Evolutionary conservation across 2,329 filamentous ascomycete genomes (phyloP).

Genomic region (Bipolaris gigantea): DNA sequence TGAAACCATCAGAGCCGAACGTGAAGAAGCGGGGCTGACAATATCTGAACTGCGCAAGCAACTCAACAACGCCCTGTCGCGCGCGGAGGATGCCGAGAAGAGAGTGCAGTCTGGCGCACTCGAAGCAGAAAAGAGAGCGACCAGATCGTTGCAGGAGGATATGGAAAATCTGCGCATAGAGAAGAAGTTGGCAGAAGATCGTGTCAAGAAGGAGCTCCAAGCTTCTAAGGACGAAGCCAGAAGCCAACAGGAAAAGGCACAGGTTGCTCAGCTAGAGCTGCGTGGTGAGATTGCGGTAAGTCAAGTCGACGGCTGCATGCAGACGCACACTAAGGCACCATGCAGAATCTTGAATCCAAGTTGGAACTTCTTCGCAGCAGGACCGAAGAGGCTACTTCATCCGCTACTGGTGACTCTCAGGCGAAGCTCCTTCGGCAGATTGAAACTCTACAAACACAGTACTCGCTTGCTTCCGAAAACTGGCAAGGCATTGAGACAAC

Average conservation of each 20-base stretch:
- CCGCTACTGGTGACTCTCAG: slow-evolving; percentile 77
- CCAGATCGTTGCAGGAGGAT: slow-evolving; percentile 62
- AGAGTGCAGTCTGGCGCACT: slow-evolving; percentile 69
- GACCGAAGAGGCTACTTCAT: slow-evolving; percentile 87
- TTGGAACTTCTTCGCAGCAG: slow-evolving; percentile 82
- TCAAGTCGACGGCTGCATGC: background rate
- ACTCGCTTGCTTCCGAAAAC: slow-evolving; percentile 90
- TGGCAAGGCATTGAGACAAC: slow-evolving; percentile 96
- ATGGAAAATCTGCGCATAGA: slow-evolving; percentile 70
- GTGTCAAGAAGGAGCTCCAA: slow-evolving; percentile 67
- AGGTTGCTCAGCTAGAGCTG: slow-evolving; percentile 72
- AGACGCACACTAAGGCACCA: slow-evolving; percentile 25
- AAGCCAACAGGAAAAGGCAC: slow-evolving; percentile 70
- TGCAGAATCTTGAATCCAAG: slow-evolving; percentile 77
- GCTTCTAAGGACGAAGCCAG: slow-evolving; percentile 74
- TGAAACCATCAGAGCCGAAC: slow-evolving; percentile 63
- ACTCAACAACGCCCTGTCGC: slow-evolving; percentile 66
- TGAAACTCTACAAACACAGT: slow-evolving; percentile 93
- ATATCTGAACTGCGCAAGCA: slow-evolving; percentile 71
- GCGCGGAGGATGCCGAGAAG: slow-evolving; percentile 67
- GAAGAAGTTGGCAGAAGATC: slow-evolving; percentile 73
- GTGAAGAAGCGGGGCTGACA: slow-evolving; percentile 63
- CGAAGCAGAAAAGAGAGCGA: slow-evolving; percentile 63
- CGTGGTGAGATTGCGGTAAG: slow-evolving; percentile 69
- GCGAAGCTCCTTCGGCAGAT: slow-evolving; percentile 91